These are phyloP conservation scores for Candida anglica DNA, from an alignment of 805 yeast species.

Conservation along the genomic window DNA sequence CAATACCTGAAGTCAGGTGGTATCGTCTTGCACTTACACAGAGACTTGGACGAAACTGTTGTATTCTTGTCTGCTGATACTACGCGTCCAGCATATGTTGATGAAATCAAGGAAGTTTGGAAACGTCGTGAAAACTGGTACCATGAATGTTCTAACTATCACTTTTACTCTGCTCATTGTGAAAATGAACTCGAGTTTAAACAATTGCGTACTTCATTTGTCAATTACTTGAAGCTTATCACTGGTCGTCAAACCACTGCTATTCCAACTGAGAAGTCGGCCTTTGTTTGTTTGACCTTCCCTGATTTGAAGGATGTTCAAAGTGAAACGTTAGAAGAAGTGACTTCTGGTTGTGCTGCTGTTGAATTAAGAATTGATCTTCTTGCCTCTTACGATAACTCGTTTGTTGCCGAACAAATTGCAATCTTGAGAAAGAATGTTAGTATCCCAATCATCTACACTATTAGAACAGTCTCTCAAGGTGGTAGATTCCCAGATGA, in stretches of 20 bases:
- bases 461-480: conserved; percentile 72
- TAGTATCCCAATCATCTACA: conserved; percentile 73
- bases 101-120: conserved; percentile 84
- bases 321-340: conserved; percentile 43
- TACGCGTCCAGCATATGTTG: conserved; percentile 81
- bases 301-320: conserved; percentile 53
- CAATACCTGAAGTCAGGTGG: conserved; percentile 57
- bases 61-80: conserved; percentile 72
- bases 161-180: conserved; percentile 76
- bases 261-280: conserved; percentile 50
- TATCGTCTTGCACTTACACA: conserved; percentile 84
- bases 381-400: conserved; percentile 45
- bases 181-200: conserved; percentile 48
- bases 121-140: conserved; percentile 75
- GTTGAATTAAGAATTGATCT: conserved; percentile 82
- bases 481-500: conserved; percentile 79
- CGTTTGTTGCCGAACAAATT: conserved; percentile 70
- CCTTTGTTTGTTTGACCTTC: conserved; percentile 69
- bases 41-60: conserved; percentile 79
- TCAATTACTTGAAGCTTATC: conserved; percentile 53
- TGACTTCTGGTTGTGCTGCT: conserved; percentile 71
- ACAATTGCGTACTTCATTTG: conserved; percentile 56
- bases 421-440: conserved; percentile 63
- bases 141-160: conserved; percentile 71
- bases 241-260: conserved; percentile 46